A percentile compares a stretch with the other conserved stretches of the same genome.
These are phyloP conservation scores for Dendrobium officinale DNA, from an alignment of 106 monocot species.

Conservation along the genomic window DNA sequence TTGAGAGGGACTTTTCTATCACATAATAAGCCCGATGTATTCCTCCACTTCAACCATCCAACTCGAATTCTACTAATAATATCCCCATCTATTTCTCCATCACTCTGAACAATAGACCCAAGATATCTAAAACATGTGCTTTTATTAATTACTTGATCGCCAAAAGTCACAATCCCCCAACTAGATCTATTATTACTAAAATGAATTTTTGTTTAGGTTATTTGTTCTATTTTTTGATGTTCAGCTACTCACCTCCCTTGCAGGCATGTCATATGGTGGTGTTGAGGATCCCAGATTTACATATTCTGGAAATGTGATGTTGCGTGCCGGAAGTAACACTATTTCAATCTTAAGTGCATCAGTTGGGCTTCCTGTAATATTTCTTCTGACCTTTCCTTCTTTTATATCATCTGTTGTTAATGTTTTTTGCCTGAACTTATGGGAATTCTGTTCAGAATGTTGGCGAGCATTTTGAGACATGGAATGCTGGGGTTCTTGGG, in stretches of 20 bases:
- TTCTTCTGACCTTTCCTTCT: not conserved
- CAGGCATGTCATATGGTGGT: constrained; percentile 81
- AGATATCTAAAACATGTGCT: too few species aligned
- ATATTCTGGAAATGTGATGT: constrained; percentile 57
- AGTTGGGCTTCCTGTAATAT: constrained; percentile 84
- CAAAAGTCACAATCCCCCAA: too few species aligned
- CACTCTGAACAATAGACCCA: too few species aligned
- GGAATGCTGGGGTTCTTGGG: constrained; percentile 94
- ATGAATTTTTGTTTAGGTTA: too few species aligned
- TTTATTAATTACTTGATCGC: too few species aligned
- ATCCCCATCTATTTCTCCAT: too few species aligned
- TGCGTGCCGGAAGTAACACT: constrained; percentile 78
- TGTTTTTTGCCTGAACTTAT: not conserved
- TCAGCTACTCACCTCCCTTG: not conserved
- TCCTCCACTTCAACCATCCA: too few species aligned
- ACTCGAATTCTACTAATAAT: too few species aligned
- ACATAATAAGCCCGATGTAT: too few species aligned
- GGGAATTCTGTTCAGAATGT: constrained; percentile 45
- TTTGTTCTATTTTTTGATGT: too few species aligned
- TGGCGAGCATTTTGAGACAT: constrained; percentile 87
- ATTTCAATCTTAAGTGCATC: constrained; percentile 82
- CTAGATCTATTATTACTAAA: too few species aligned
- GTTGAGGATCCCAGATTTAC: constrained; percentile 75
- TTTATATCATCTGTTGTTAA: not conserved
- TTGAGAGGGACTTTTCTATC: too few species aligned